Conservation (phyloP, 768 basidiomycete genomes). For the Panaeolus cyanescens region DNA sequence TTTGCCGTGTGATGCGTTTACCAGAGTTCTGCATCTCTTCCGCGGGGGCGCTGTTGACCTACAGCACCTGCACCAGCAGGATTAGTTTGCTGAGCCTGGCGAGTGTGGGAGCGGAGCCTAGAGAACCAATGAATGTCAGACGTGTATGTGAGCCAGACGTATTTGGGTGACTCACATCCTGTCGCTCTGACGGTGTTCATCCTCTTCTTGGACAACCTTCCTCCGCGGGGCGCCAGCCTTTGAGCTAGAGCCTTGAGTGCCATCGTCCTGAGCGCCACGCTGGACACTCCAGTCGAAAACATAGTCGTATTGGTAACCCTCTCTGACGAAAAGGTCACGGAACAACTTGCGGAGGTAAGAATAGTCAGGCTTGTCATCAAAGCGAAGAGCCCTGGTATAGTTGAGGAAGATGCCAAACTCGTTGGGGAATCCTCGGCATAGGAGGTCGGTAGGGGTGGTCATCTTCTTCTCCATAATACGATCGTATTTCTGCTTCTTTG, state of each 20-base stretch:
- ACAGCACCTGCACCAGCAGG: constrained; percentile 46
- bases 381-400: constrained; percentile 97
- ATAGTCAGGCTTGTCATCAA: constrained; percentile 99
- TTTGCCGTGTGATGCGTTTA: constrained; percentile 32
- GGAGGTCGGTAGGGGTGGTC: constrained; percentile 95
- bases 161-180: constrained; percentile 63
- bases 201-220: constrained; percentile 85
- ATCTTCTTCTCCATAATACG: constrained; percentile 99
- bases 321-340: constrained; percentile 95
- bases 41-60: constrained; percentile 47
- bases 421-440: constrained; percentile 99
- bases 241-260: constrained; percentile 56
- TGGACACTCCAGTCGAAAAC: constrained; percentile 99
- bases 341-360: constrained; percentile 99
- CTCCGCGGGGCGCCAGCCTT: constrained; percentile 66
- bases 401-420: constrained; percentile 99
- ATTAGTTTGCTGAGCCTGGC: constrained; percentile 65
- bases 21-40: constrained; percentile 57
- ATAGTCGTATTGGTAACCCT: constrained; percentile 99
- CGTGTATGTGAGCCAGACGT: background rate
- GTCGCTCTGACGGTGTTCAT: constrained; percentile 80
- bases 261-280: constrained; percentile 69
- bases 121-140: constrained; percentile 8
- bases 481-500: constrained; percentile 99
- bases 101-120: constrained; percentile 90